Evolutionary conservation across 371 early-diverging fungal species (phyloP), one percentile per base, ranked within the genome.

Genomic region (Thermomucor indicae-seudaticae): DNA sequence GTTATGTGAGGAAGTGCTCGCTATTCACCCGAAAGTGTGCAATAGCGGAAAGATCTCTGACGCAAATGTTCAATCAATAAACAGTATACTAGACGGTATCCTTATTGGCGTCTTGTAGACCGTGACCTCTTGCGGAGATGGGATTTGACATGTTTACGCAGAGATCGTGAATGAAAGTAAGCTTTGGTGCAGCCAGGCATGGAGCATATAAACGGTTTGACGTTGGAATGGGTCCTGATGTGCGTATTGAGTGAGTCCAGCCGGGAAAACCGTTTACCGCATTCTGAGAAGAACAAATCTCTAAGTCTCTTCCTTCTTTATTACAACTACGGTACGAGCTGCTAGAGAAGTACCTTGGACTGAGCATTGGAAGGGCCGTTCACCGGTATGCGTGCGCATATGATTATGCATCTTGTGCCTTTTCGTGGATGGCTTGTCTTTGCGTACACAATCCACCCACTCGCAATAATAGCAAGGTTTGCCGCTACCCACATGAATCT

Each of bases 351-450:
- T 52, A 58, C 61, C 57, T 53, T 56, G 34, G 2, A 57, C 44
- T 14, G 56, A 32, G 31, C 59, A 64, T 14, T 35, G 17, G 43
- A 81, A 86, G 6, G 86, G 86, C 30, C 78, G 66, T 56, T 85
- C 85, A 20, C 89, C 88, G 25, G 88, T 87, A 66, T 92, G 92
- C 6, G 87, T 87, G 24, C 92, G 86, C 60, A 86, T 58, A 57
- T 92, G 92, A 59, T 90, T 88, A 42, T 76, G 80, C 75, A 90
- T 85, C 62, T 89, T 88, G 70, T 92, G 92, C 1, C 92, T 72
- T 60, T 92, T 90, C 30, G 84, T 68, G 62, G 90, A 92, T 7
- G 91, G 87, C 57, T 78, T 76, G 47, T 70, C 65, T 45, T 69
- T 58, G 29, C 92, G 81, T 22, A 73, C 70, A 57, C 92, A 92